These are phyloP conservation scores for Didymella pomorum DNA, from an alignment of 2,329 filamentous ascomycete genomes.

Conservation along the genomic window DNA sequence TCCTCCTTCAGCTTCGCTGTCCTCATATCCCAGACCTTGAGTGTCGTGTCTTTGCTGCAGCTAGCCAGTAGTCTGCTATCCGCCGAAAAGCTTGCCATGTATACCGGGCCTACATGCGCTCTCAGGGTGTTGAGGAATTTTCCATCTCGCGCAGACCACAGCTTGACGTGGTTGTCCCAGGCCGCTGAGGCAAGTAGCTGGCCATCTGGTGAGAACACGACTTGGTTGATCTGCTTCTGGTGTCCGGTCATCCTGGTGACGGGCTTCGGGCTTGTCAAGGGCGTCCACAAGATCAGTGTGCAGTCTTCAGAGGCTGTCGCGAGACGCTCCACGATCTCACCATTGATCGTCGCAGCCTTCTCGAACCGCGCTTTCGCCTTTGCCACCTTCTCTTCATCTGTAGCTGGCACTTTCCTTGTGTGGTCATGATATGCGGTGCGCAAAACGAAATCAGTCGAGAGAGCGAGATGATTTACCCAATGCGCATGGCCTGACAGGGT, in stretches of 20 bases:
- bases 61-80: conserved; percentile 91
- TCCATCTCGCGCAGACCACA: conserved; percentile 82
- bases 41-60: conserved; percentile 87
- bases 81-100: conserved; percentile 90
- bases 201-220: conserved; percentile 92
- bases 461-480: conserved; percentile 93
- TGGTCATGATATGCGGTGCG: conserved; percentile 90
- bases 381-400: conserved; percentile 72
- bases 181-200: conserved; percentile 84
- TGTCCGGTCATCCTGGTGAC: conserved; percentile 90
- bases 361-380: conserved; percentile 86
- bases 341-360: conserved; percentile 79
- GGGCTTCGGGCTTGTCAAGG: conserved; percentile 77
- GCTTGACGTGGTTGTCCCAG: conserved; percentile 94
- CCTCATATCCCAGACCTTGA: conserved; percentile 93
- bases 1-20: conserved; percentile 83
- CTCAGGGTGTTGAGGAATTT: conserved; percentile 86
- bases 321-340: conserved; percentile 80
- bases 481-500: conserved; percentile 85
- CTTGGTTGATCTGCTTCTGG: conserved; percentile 96
- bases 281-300: conserved; percentile 96
- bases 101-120: conserved; percentile 90
- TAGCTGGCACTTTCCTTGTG: conserved; percentile 70
- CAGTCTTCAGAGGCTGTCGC: conserved; percentile 95
- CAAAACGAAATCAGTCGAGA: conserved; percentile 91